phyloP scores from a whole-genome alignment of 257 asterid genomes.

The Solanum lignicaule region DNA sequence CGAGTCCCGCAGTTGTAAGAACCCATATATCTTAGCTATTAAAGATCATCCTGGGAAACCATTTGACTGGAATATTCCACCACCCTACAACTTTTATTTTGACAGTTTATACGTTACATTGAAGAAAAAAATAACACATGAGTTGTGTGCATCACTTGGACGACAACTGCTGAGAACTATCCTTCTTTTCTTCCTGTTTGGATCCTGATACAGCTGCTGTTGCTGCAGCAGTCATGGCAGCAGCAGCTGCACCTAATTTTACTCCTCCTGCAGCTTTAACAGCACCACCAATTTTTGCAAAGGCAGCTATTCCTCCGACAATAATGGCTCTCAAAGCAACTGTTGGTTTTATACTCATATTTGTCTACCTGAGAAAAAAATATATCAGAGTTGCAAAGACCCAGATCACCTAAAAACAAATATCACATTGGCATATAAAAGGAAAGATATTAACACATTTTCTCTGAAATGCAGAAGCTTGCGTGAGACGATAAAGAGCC shows the following conservation, averaged over 20 bases:
- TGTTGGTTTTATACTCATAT: constrained; percentile 65
- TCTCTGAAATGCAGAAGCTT: neutral
- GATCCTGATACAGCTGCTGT: constrained; percentile 69
- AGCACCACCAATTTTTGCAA: constrained; percentile 66
- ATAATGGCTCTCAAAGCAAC: constrained; percentile 75
- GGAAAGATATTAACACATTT: neutral
- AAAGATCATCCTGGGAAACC: neutral
- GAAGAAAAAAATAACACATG: neutral
- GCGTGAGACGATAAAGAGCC: neutral
- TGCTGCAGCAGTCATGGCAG: constrained; percentile 92
- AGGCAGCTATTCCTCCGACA: constrained; percentile 85
- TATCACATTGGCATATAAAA: neutral
- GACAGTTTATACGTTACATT: neutral
- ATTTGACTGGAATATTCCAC: neutral
- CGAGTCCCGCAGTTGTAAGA: neutral
- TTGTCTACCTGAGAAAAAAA: neutral
- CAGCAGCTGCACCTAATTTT: constrained; percentile 77
- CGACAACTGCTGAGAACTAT: constrained; percentile 29
- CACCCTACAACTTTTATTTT: neutral
- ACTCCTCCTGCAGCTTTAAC: constrained; percentile 91
- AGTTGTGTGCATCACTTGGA: neutral
- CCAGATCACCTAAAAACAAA: neutral
- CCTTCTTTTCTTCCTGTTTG: constrained; percentile 38
- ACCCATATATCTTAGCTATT: neutral
- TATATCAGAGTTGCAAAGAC: neutral